These are phyloP conservation scores for Syncephalastrum racemosum DNA, from an alignment of 371 early-diverging fungal genomes.

Conservation along the genomic window DNA sequence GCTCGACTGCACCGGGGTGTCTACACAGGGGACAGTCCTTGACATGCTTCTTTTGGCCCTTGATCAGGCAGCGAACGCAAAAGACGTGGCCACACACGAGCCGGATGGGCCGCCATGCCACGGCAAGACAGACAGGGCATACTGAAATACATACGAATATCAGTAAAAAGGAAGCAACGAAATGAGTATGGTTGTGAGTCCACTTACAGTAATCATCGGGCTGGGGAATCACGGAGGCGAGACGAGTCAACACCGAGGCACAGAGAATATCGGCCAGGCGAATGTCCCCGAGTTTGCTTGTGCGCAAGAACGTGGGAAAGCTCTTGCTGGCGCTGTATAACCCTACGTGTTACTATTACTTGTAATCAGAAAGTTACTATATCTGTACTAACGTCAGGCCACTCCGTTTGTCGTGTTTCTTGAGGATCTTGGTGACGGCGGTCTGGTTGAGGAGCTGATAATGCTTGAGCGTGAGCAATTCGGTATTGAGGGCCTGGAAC, in stretches of 20 bases:
- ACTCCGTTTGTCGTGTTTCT: constrained; percentile 85
- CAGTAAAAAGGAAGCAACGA: background rate
- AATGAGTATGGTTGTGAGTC: too few species aligned
- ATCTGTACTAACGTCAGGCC: constrained; percentile 48
- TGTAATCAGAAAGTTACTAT: background rate
- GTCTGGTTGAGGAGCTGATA: constrained; percentile 76
- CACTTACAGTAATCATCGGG: constrained; percentile 73
- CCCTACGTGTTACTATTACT: background rate
- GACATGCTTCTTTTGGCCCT: constrained; percentile 64
- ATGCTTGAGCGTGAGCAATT: constrained; percentile 67
- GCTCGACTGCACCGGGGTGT: constrained; percentile 50
- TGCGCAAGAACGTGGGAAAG: constrained; percentile 31
- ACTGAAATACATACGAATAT: constrained; percentile 13
- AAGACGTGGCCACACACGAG: constrained; percentile 71
- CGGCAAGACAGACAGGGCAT: constrained; percentile 43
- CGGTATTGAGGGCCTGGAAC: constrained; percentile 66
- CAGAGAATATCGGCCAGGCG: constrained; percentile 39
- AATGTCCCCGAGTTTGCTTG: constrained; percentile 28
- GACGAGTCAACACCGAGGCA: constrained; percentile 32
- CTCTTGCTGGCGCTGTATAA: constrained; percentile 29
- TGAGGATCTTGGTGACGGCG: constrained; percentile 79
- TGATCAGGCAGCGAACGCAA: constrained; percentile 75
- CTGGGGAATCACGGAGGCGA: constrained; percentile 72
- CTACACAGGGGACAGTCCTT: constrained; percentile 75
- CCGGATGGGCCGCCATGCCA: constrained; percentile 77